Conservation (phyloP, 1,139 yeast species). For the Insectozyma bohioensis region DNA sequence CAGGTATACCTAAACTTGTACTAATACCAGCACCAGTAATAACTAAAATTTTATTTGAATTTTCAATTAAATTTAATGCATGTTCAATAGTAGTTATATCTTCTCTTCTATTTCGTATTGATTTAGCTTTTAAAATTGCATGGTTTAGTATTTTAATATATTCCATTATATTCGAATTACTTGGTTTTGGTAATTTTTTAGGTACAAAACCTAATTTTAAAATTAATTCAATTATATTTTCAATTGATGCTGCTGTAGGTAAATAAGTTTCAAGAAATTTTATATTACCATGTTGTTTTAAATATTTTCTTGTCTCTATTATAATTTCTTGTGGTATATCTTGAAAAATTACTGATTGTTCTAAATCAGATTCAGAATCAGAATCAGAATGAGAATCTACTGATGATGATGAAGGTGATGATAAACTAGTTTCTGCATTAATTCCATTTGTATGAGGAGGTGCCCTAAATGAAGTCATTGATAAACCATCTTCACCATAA, state of each 20-base stretch:
- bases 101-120: slow-evolving; percentile 52
- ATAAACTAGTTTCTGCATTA: slow-evolving; percentile 1
- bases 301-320: slow-evolving; percentile 50
- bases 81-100: slow-evolving; percentile 60
- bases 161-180: slow-evolving; percentile 44
- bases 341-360: slow-evolving; percentile 12
- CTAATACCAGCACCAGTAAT: slow-evolving; percentile 97
- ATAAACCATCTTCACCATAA: slow-evolving; percentile 3
- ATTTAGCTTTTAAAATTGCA: slow-evolving; percentile 60
- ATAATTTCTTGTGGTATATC: slow-evolving; percentile 19
- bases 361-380: slow-evolving; percentile 15
- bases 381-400: slow-evolving; percentile 5
- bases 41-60: slow-evolving; percentile 66
- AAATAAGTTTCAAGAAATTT: slow-evolving; percentile 58
- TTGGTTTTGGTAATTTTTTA: slow-evolving; percentile 31
- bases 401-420: neutral
- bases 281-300: slow-evolving; percentile 63
- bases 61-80: slow-evolving; percentile 51
- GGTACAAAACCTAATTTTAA: slow-evolving; percentile 55
- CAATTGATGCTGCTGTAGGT: slow-evolving; percentile 57
- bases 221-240: slow-evolving; percentile 51
- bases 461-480: slow-evolving; percentile 4
- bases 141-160: slow-evolving; percentile 53
- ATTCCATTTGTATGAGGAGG: slow-evolving; percentile 5
- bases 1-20: slow-evolving; percentile 91